Evolutionary conservation across 2,329 filamentous ascomycete species (phyloP), one percentile per base, ranked within the genome.

Genomic region (Pseudohalonectria lignicola): DNA sequence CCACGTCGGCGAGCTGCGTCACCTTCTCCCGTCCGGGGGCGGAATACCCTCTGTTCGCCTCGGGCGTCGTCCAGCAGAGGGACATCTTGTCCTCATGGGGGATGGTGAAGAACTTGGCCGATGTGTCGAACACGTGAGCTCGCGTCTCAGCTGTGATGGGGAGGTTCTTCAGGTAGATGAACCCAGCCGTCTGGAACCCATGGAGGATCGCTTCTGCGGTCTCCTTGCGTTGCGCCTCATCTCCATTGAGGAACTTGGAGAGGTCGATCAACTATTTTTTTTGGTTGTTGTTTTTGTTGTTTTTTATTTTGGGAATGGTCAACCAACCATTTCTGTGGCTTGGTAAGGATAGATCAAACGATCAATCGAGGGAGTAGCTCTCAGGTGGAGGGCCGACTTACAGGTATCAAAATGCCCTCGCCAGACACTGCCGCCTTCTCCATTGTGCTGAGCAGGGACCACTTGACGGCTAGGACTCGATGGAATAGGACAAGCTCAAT

Each of bases 251-350:
- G 58, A 88, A 92, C 31, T 67, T 67, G 11, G 74, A 76, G 55
- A 93, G 88, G 66, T 93, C 79, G 53, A 88, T 83, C 49, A 87
- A 70, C 82, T 87, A 49, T n/a, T n/a, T n/a, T n/a, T n/a, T n/a
- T n/a, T n/a, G n/a, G n/a, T n/a, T n/a, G n/a, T n/a, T n/a, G n/a
- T n/a, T n/a, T n/a, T n/a, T n/a, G n/a, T n/a, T n/a, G 15, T 3
- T 21, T 31, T 31, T 31, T 16, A 18, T 4, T 17, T 15, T 31
- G 7, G 28, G 19, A 5, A n/a, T 7, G 9, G 13, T 15, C 15
- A 21, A 20, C 19, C n/a, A 17, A 13, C n/a, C 5, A 19, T 2
- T 20, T 4, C 8, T 21, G 6, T 17, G 4, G n/a, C n/a, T n/a
- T n/a, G n/a, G n/a, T n/a, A n/a, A n/a, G n/a, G n/a, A n/a, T n/a